phyloP scores from a whole-genome alignment of 306 rosid species.

The Vicia faba region DNA sequence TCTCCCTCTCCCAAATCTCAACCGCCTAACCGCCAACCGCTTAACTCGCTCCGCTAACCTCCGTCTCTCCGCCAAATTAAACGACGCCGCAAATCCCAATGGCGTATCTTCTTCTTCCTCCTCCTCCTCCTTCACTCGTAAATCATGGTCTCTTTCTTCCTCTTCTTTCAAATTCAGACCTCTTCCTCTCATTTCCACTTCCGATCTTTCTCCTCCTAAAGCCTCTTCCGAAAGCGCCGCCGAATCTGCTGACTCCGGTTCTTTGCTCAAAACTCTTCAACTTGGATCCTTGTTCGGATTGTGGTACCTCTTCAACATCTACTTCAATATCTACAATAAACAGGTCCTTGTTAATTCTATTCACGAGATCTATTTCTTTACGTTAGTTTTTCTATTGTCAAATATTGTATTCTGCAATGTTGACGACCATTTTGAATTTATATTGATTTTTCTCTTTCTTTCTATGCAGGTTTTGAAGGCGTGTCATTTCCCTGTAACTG shows the following conservation, averaged over 20 bases:
- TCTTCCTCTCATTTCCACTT: slow-evolving; percentile 31
- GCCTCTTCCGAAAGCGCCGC: slow-evolving; percentile 59
- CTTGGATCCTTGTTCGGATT: slow-evolving; percentile 84
- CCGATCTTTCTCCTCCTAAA: slow-evolving; percentile 48
- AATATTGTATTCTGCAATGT: slow-evolving; percentile 1
- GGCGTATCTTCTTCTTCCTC: slow-evolving; percentile 28
- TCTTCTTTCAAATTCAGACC: slow-evolving; percentile 69
- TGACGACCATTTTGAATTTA: slow-evolving; percentile 1
- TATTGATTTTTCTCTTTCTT: neutral
- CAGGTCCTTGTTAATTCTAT: slow-evolving; percentile 51
- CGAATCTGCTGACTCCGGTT: slow-evolving; percentile 39
- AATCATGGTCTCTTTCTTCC: slow-evolving; percentile 71
- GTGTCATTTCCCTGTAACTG: slow-evolving; percentile 68
- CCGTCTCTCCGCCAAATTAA: slow-evolving; percentile 33
- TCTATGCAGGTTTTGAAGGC: slow-evolving; percentile 81
- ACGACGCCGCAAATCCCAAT: slow-evolving; percentile 23
- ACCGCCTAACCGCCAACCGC: neutral
- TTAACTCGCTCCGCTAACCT: neutral
- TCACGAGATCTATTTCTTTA: slow-evolving; percentile 5
- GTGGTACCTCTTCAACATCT: slow-evolving; percentile 93
- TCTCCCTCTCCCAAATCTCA: slow-evolving; percentile 17
- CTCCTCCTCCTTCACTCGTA: slow-evolving; percentile 46
- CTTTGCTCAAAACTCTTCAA: slow-evolving; percentile 58
- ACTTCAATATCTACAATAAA: slow-evolving; percentile 93
- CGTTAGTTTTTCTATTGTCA: neutral